phyloP scores from a whole-genome alignment of 495 filamentous ascomycete genomes.

The Cenococcum geophilum region DNA sequence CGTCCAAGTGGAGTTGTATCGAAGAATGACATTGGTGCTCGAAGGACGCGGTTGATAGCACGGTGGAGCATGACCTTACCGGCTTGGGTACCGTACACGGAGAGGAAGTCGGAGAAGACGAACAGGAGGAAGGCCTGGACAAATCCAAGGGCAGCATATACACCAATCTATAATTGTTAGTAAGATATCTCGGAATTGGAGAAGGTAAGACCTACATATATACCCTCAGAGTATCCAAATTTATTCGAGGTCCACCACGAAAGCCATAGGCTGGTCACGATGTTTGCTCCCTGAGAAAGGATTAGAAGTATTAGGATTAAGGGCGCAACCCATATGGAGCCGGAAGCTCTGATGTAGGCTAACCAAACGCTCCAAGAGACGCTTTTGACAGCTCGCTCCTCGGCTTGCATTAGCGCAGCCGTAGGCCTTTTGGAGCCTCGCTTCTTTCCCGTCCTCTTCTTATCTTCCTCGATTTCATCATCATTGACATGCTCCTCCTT shows the following conservation, averaged over 20 bases:
- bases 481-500: slow-evolving; percentile 41
- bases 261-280: slow-evolving; percentile 84
- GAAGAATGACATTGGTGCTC: slow-evolving; percentile 95
- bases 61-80: slow-evolving; percentile 75
- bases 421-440: slow-evolving; percentile 51
- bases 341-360: slow-evolving; percentile 74
- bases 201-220: slow-evolving; percentile 48
- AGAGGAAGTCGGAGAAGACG: slow-evolving; percentile 58
- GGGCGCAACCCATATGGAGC: slow-evolving; percentile 62
- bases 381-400: slow-evolving; percentile 76
- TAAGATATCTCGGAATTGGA: neutral
- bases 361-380: slow-evolving; percentile 79
- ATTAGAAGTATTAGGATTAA: slow-evolving; percentile 60
- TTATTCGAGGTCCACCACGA: slow-evolving; percentile 84
- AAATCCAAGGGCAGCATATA: slow-evolving; percentile 73
- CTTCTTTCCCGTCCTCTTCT: slow-evolving; percentile 51
- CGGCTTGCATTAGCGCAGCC: slow-evolving; percentile 76
- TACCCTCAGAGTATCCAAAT: slow-evolving; percentile 56
- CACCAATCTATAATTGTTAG: slow-evolving; percentile 53
- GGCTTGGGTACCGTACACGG: slow-evolving; percentile 71
- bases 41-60: slow-evolving; percentile 74
- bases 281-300: slow-evolving; percentile 72
- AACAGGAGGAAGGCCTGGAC: slow-evolving; percentile 75
- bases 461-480: slow-evolving; percentile 40
- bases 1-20: slow-evolving; percentile 94